A percentile compares a stretch with the other conserved stretches of the same genome.
Evolutionary conservation across 2,329 filamentous ascomycete genomes (phyloP).

Genomic region (Microsporum audouinii): DNA sequence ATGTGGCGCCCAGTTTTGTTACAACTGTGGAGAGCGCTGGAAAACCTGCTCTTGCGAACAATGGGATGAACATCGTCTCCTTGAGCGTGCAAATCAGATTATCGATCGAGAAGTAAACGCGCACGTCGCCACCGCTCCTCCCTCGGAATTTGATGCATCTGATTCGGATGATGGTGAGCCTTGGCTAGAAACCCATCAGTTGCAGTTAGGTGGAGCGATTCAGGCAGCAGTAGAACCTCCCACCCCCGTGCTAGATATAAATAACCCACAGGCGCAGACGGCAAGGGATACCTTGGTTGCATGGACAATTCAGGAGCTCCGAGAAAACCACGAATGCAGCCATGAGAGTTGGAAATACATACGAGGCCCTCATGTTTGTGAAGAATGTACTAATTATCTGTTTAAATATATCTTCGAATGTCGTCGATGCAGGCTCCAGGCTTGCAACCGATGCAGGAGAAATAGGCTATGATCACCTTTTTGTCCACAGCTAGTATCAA

Average conservation of each 20-base stretch:
- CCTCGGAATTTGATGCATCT: not conserved
- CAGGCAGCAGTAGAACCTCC: not conserved
- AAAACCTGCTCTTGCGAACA: slow-evolving; percentile 1
- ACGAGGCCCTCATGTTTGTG: not conserved
- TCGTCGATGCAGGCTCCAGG: slow-evolving; percentile 7
- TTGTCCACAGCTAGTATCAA: not conserved
- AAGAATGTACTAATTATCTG: slow-evolving; percentile 1
- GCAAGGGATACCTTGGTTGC: not conserved
- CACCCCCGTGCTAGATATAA: not conserved
- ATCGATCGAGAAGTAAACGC: slow-evolving; percentile 1
- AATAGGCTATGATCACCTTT: not conserved
- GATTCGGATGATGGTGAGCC: not conserved
- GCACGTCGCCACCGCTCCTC: not conserved
- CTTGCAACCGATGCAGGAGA: slow-evolving; percentile 5
- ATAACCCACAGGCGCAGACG: not conserved
- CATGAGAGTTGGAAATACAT: slow-evolving; percentile 2
- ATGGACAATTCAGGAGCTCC: slow-evolving; percentile 5
- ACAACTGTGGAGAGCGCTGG: not conserved
- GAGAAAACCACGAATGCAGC: slow-evolving; percentile 7
- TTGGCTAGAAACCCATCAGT: not conserved
- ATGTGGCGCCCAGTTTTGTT: slow-evolving; percentile 3
- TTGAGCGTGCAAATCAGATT: not conserved
- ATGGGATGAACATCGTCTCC: not conserved
- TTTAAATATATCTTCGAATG: slow-evolving; percentile 5
- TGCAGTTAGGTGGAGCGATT: not conserved